Evolutionary conservation across 495 filamentous ascomycete species (phyloP), one percentile per base, ranked within the genome.

Genomic region (Penicillium ochrochloron): DNA sequence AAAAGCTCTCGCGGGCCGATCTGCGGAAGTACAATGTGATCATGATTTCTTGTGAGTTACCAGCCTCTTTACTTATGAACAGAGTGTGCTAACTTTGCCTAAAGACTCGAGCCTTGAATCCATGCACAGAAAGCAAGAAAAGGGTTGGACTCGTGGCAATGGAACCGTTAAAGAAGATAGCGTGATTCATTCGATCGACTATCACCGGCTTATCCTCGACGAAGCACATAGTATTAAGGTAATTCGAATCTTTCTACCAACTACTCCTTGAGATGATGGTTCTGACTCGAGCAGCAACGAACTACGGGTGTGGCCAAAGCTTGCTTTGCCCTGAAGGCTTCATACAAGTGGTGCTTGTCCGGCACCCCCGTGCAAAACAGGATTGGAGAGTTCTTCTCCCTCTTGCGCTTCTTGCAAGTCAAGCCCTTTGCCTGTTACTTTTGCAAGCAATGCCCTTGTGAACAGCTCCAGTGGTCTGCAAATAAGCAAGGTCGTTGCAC

Each of bases 221-320:
- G 95, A 99, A 76, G 95, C 94, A 6, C 95, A 99, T 76, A 94
- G 89, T 73, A 97, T 99, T 80, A 98, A 98, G 80, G 83, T 86
- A 74, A 14, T 19, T 11, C 55, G 23, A 1, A 31, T 35, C 34
- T 17, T 17, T 41, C n/a, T 39, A 1, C 42, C 31, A 59, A 23
- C 25, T 4, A 23, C 3, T 55, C 17, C 2, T 27, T 25, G 44
- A 23, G 7, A 14, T 12, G 14, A 21, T 27, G 59, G 19, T 67
- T 50, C 70, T 82, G 60, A 82, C 63, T 59, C 66, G 60, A n/a
- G 0, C 66, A 80, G 84, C 87, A 88, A 67, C 87, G 92, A 35
- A 89, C 85, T 12, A 94, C 92, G n/a, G 88, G 92, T 76, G 93
- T 93, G 50, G 93, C 94, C n/a, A 93, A 90, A 70, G 93, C 93